These are phyloP conservation scores for Microstegium vimineum DNA, from an alignment of 176 grass and related monocot genomes.

Conservation along the genomic window DNA sequence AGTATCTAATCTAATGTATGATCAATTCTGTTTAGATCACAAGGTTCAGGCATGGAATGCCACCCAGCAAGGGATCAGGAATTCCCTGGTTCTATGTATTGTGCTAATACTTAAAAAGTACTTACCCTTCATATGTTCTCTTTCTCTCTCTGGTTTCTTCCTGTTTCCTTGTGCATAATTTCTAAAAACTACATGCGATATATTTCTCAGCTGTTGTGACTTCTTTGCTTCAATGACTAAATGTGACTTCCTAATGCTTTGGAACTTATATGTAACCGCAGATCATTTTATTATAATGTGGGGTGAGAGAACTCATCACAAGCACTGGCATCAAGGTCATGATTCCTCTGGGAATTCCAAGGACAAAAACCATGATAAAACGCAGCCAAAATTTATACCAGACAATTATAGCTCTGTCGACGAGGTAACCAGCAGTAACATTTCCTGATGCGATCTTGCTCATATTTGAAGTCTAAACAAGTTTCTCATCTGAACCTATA, in stretches of 20 bases:
- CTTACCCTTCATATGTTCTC: background rate
- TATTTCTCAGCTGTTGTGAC: background rate
- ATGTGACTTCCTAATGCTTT: background rate
- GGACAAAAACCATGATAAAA: conserved; percentile 17
- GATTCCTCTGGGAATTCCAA: conserved; percentile 42
- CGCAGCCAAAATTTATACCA: conserved; percentile 54
- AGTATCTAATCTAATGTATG: background rate
- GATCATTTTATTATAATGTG: conserved; percentile 39
- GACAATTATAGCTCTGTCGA: conserved; percentile 84
- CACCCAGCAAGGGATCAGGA: background rate
- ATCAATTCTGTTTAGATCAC: background rate
- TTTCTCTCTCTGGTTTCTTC: background rate
- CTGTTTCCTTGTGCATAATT: background rate
- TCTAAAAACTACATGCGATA: background rate
- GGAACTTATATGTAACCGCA: background rate
- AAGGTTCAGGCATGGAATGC: background rate
- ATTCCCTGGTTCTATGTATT: background rate
- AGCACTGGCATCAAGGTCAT: conserved; percentile 42
- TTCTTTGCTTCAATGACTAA: background rate
- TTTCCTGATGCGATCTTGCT: background rate
- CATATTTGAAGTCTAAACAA: background rate
- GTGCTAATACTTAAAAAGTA: background rate
- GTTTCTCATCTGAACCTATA: background rate
- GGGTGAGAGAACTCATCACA: conserved; percentile 48
- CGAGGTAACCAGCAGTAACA: conserved; percentile 45